phyloP scores from a whole-genome alignment of 495 filamentous ascomycete species.

The Talaromyces thailandensis region DNA sequence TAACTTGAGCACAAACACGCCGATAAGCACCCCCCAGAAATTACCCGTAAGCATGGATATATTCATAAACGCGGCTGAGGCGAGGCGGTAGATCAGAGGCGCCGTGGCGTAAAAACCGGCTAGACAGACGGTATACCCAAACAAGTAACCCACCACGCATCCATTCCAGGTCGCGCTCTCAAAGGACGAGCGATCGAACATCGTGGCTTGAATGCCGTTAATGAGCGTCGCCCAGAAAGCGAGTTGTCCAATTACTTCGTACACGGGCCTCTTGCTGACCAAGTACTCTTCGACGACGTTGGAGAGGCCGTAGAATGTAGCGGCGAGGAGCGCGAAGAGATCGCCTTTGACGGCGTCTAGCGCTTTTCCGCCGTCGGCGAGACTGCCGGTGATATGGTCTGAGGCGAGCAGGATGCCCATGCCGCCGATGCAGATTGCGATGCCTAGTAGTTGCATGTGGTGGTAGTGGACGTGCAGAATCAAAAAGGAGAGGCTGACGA shows the following conservation, averaged over 20 bases:
- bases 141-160: conserved; percentile 67
- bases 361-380: conserved; percentile 47
- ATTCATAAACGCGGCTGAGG: conserved; percentile 91
- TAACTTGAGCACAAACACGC: conserved; percentile 74
- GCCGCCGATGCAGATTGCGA: conserved; percentile 83
- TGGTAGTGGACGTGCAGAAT: conserved; percentile 85
- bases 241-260: conserved; percentile 89
- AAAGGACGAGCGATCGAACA: conserved; percentile 79
- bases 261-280: conserved; percentile 74
- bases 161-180: conserved; percentile 49
- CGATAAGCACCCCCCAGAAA: conserved; percentile 94
- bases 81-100: conserved; percentile 79
- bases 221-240: conserved; percentile 84
- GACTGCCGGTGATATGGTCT: conserved; percentile 66
- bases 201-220: conserved; percentile 80
- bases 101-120: conserved; percentile 79
- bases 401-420: conserved; percentile 83
- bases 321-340: conserved; percentile 80
- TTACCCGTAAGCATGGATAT: conserved; percentile 89
- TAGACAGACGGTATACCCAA: conserved; percentile 79
- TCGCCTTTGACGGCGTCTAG: conserved; percentile 83
- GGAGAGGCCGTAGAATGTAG: conserved; percentile 82
- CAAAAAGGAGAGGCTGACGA: conserved; percentile 74
- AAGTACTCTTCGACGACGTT: conserved; percentile 93
- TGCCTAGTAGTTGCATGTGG: conserved; percentile 70